Base-by-base conservation (phyloP, 306 rosid species). In the Begonia loranthoides region DNA sequence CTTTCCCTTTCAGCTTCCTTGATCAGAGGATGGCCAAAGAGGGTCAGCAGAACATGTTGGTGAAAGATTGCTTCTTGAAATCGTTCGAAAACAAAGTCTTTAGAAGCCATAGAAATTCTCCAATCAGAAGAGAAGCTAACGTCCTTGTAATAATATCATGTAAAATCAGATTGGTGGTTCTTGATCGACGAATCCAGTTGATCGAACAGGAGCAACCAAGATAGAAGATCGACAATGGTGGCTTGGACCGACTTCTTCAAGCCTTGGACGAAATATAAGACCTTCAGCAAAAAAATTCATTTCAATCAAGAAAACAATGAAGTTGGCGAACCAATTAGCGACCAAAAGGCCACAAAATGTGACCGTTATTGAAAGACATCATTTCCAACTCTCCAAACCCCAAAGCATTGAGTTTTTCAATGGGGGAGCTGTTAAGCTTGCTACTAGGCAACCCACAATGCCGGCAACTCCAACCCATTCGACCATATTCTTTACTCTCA, bases 191-290 rank as follows among this genome's bases (percentile, higher is more conserved):
- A 58, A 76, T 82, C 1, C 36, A n/a, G n/a, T n/a, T n/a, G 67
- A 53, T 80, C 74, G 59, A 90, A 80, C 22, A 82, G 53, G 28
- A 79, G 36, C 10, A 54, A 71, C 95, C 99, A 82, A 11, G 94
- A 59, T 47, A 72, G 73, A 55, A 86, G 94, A 68, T n/a, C n/a
- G n/a, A 82, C 73, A 55, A 86, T 64, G 63, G 78, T 80, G 53
- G 76, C 73, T 69, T 75, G 76, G 33, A 80, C 93, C 65, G 72
- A 72, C 73, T 74, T 76, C 77, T 86, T 86, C 73, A 90, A 58
- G 7, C 94, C 95, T 71, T 90, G 87, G 51, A 90, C 99, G 77
- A 90, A 90, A 71, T 86, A 80, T 15, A 90, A 60, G 40, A 86
- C 94, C 65, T 83, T 90, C 69, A 73, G 82, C 80, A 63, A 86